Evolutionary conservation across 176 grass and related monocot species (phyloP).

Genomic region (Phoenix dactylifera): DNA sequence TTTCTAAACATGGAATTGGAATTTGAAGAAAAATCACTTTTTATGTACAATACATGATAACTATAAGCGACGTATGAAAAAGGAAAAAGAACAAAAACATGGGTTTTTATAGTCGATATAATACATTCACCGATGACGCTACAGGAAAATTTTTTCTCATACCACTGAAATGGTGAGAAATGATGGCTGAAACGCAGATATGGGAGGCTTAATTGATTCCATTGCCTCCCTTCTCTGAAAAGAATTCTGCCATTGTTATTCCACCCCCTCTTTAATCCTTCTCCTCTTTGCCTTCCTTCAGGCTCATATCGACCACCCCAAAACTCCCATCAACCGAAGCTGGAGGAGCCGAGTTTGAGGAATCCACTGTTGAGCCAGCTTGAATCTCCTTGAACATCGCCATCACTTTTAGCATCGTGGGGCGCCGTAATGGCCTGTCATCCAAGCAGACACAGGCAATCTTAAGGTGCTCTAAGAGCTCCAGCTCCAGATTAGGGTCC

Average conservation of each 20-base stretch:
- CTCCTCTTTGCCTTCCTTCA: constrained; percentile 92
- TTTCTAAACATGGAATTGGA: no score
- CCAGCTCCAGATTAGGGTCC: constrained; percentile 48
- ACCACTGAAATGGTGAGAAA: constrained; percentile 39
- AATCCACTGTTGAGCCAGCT: constrained; percentile 57
- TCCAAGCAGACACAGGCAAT: constrained; percentile 73
- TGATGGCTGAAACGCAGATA: constrained; percentile 23
- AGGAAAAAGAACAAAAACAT: constrained; percentile 21
- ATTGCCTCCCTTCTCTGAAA: neutral
- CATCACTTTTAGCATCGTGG: constrained; percentile 96
- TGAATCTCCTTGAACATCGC: constrained; percentile 98
- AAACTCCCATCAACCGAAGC: constrained; percentile 33
- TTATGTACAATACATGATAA: constrained; percentile 60
- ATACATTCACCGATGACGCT: constrained; percentile 41
- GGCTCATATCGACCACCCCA: constrained; percentile 49
- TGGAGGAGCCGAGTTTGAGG: constrained; percentile 23
- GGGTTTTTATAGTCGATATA: constrained; percentile 60
- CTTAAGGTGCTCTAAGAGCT: constrained; percentile 86
- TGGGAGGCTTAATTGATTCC: constrained; percentile 25
- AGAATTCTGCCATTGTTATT: neutral
- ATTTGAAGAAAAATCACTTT: constrained; percentile 57
- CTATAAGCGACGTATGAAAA: constrained; percentile 28
- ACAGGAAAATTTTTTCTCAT: constrained; percentile 17
- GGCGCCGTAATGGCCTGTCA: constrained; percentile 49
- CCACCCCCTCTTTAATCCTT: constrained; percentile 32